Evolutionary conservation across 169 alveolate species (phyloP).

Genomic region (Plasmodium blacklocki): DNA sequence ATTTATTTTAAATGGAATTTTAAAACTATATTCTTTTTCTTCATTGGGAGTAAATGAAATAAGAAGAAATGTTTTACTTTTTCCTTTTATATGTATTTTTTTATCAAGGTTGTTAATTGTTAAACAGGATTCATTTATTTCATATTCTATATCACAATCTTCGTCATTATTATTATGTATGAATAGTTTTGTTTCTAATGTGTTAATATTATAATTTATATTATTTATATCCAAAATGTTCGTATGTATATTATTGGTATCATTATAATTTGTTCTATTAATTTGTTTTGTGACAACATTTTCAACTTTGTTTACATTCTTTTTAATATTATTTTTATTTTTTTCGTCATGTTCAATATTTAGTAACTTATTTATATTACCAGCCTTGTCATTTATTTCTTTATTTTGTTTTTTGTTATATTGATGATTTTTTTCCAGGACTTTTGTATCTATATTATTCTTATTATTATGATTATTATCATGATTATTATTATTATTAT

Average conservation of each 20-base stretch:
- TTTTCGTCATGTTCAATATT: background rate
- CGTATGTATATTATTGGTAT: background rate
- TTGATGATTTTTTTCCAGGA: slow-evolving; percentile 7
- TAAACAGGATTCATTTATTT: slow-evolving; percentile 45
- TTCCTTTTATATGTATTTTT: slow-evolving; percentile 28
- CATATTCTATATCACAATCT: slow-evolving; percentile 67
- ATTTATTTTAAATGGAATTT: slow-evolving; percentile 57
- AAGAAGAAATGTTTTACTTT: slow-evolving; percentile 36
- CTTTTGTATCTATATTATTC: background rate
- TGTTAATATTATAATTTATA: slow-evolving; percentile 21
- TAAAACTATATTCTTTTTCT: slow-evolving; percentile 51
- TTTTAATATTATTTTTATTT: slow-evolving; percentile 10
- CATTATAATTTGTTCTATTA: background rate
- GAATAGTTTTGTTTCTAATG: slow-evolving; percentile 26
- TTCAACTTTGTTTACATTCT: background rate
- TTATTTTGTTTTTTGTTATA: slow-evolving; percentile 15
- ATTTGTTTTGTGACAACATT: slow-evolving; percentile 3
- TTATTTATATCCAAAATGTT: slow-evolving; percentile 5
- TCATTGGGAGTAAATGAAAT: slow-evolving; percentile 45
- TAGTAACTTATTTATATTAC: background rate
- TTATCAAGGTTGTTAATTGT: slow-evolving; percentile 17
- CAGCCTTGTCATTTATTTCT: background rate
- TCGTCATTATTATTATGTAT: slow-evolving; percentile 64
- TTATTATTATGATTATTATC: background rate
- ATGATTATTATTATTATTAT: background rate